Conservation (phyloP, 192 early-diverging fungal species). For the Mortierella hygrophila region DNA sequence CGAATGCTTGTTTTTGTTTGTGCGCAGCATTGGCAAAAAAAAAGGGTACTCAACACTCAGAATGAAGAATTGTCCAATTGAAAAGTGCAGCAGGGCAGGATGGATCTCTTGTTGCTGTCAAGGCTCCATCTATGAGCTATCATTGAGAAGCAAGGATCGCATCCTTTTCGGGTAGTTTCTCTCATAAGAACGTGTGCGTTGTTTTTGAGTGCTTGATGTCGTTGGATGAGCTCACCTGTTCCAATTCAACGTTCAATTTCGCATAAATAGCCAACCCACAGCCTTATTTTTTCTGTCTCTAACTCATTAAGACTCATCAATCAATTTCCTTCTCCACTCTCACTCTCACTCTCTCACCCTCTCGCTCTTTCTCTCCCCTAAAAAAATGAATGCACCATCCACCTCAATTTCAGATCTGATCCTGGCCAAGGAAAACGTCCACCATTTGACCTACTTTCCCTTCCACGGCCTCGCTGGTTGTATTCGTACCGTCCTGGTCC, state of each 20-base stretch:
- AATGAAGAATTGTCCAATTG: not conserved
- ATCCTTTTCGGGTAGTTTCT: not conserved
- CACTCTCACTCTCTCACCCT: not conserved
- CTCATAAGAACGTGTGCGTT: not conserved
- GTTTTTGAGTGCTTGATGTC: not conserved
- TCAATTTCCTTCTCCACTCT: not conserved
- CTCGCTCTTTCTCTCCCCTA: too few species aligned
- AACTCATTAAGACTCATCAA: not conserved
- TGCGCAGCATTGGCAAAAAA: not conserved
- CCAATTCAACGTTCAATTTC: not conserved
- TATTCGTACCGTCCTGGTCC: constrained; percentile 15
- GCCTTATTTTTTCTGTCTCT: not conserved
- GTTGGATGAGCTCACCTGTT: not conserved
- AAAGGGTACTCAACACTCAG: not conserved
- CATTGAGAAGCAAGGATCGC: too few species aligned
- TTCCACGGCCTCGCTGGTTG: constrained; percentile 42
- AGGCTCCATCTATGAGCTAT: not conserved
- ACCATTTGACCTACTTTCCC: constrained; percentile 41
- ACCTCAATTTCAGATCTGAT: not conserved
- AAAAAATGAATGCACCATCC: not conserved
- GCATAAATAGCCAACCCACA: not conserved
- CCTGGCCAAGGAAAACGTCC: constrained; percentile 27
- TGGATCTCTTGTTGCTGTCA: not conserved
- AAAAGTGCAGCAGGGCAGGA: not conserved
- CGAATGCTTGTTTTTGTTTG: not conserved